phyloP scores from a whole-genome alignment of 2,329 filamentous ascomycete genomes.

The Ophiostoma novo-ulmi region DNA sequence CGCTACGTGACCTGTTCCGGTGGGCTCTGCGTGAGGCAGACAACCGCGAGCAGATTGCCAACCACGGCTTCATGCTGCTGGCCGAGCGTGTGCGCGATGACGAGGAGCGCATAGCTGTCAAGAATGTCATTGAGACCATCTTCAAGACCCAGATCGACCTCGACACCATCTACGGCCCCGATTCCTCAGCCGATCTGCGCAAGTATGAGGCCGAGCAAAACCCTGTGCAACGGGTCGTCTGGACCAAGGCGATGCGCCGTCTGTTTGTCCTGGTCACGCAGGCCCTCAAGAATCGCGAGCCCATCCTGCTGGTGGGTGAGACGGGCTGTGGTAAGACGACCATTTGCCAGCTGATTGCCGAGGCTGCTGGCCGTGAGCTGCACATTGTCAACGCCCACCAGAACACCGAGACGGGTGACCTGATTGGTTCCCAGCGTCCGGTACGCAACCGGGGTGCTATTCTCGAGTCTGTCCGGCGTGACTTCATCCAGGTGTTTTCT shows the following conservation, averaged over 20 bases:
- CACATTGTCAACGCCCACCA: slow-evolving; percentile 96
- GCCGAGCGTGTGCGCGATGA: slow-evolving; percentile 90
- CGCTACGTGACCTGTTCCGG: slow-evolving; percentile 87
- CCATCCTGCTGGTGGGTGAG: slow-evolving; percentile 89
- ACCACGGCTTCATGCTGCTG: slow-evolving; percentile 93
- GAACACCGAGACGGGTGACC: slow-evolving; percentile 93
- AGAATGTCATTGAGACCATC: slow-evolving; percentile 78
- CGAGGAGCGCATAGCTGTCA: slow-evolving; percentile 79
- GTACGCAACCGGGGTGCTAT: slow-evolving; percentile 78
- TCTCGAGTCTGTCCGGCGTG: slow-evolving; percentile 58
- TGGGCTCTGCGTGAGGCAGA: slow-evolving; percentile 87
- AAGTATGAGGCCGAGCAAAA: slow-evolving; percentile 41
- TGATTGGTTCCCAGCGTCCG: slow-evolving; percentile 92
- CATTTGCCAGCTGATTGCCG: slow-evolving; percentile 85
- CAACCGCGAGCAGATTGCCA: slow-evolving; percentile 78
- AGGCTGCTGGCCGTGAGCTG: slow-evolving; percentile 68
- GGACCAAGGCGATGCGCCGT: slow-evolving; percentile 91
- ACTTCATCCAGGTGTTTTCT: slow-evolving; percentile 49
- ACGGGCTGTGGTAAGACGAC: slow-evolving; percentile 98
- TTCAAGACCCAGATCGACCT: slow-evolving; percentile 83
- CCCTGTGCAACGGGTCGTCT: slow-evolving; percentile 65
- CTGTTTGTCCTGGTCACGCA: slow-evolving; percentile 84
- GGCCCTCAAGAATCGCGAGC: slow-evolving; percentile 84
- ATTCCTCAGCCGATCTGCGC: slow-evolving; percentile 49
- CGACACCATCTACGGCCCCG: slow-evolving; percentile 63